Base-by-base conservation (phyloP, 2,329 filamentous ascomycete genomes). In the Lecanicillium sp. region DNA sequence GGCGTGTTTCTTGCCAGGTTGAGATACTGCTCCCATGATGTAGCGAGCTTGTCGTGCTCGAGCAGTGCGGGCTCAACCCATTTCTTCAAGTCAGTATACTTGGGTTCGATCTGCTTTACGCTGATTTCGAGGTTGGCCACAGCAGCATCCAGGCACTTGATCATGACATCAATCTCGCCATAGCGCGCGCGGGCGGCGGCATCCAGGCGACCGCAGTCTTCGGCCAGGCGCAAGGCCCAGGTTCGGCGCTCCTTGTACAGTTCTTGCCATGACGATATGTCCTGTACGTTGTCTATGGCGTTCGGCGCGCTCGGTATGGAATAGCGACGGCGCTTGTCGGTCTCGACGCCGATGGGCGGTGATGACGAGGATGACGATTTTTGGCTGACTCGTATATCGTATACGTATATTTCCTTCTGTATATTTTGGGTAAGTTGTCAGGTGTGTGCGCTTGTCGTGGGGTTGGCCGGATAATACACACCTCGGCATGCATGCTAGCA, bases 321-420 rank as follows among this genome's bases (percentile, higher is more conserved):
- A 69, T 62, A 83, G 48, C 65, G 71, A 43, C 66, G 69, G 27
- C 72, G 76, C 25, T 68, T 53, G 33, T 73, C 66, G 44, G 68
- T 51, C 41, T 78, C 71, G 51, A 64, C 62, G 44, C 69, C 57
- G 39, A 69, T 58, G 14, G 62, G 61, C 14, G 66, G 60, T 6
- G 66, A 54, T 33, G 62, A 57, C 28, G 61, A 62, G 7, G 71
- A 52, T 37, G 73, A 67, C 35, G 71, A 64, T 36, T 77, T 61
- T 47, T 81, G 72, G 47, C 83, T 79, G 51, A 83, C 78, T 49
- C 81, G 79, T 45, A 88, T 84, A 61, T 96, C 88, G 62, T 94
- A 98, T 37, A 97, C 78, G 58, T 85, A 97, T 41, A 98, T 80
- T 58, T 97, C 88, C 49, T 79, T 85, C 83, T 94, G 29, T 94